Percentiles rank a stretch among this genome's conserved stretches.
phyloP scores from a whole-genome alignment of 2,329 filamentous ascomycete genomes.

The Xylariaceae sp. region DNA sequence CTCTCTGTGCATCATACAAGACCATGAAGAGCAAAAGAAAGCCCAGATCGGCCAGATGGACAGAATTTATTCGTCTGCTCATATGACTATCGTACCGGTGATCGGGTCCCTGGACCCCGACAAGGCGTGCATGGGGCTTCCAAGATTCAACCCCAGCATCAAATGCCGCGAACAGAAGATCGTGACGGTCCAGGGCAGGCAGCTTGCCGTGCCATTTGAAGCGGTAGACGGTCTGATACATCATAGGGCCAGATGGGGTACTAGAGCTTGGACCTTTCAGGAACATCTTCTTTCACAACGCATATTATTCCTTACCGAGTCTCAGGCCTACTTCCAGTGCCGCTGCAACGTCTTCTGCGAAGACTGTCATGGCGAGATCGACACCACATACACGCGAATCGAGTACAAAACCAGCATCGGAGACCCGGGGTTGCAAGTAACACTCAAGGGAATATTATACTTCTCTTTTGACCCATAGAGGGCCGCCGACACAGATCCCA shows the following conservation, averaged over 20 bases:
- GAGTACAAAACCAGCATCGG: neutral
- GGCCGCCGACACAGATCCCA: too few relatives aligned
- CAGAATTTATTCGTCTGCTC: constrained; percentile 4
- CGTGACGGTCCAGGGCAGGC: neutral
- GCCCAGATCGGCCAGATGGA: constrained; percentile 5
- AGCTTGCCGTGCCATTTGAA: constrained; percentile 7
- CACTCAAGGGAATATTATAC: too few relatives aligned
- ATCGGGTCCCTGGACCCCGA: constrained; percentile 3
- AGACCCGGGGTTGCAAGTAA: too few relatives aligned
- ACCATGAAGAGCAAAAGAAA: constrained; percentile 2
- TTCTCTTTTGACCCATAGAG: too few relatives aligned
- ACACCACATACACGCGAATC: constrained; percentile 2
- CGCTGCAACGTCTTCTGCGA: constrained; percentile 6
- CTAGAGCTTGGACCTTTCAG: constrained; percentile 6
- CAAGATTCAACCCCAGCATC: constrained; percentile 4
- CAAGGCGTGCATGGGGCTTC: constrained; percentile 4
- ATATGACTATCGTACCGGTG: constrained; percentile 4
- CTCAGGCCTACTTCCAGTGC: constrained; percentile 7
- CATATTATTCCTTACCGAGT: constrained; percentile 4
- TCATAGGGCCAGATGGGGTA: constrained; percentile 1
- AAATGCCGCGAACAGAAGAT: neutral
- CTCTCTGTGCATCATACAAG: constrained; percentile 2
- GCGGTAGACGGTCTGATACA: neutral
- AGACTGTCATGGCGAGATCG: constrained; percentile 5
- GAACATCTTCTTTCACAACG: constrained; percentile 5